Percentiles rank a stretch among this genome's conserved stretches.
Conservation (phyloP, 495 filamentous ascomycete genomes). For the Trichoderma reesei region DNA sequence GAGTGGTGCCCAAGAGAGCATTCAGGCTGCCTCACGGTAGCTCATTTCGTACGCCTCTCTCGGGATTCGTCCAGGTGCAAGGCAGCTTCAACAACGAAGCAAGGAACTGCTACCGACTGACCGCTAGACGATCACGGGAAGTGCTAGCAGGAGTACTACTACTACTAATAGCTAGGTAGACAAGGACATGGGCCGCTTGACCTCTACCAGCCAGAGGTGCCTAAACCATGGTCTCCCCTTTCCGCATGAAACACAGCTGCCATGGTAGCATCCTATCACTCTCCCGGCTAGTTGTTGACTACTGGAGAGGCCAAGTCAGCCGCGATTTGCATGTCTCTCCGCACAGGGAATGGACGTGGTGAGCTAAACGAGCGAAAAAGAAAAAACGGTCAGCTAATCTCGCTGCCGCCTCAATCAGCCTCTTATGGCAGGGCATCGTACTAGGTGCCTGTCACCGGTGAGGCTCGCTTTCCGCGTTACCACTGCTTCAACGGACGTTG, state of each 20-base stretch:
- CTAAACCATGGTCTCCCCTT: background rate
- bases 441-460: background rate
- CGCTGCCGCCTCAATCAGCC: conserved; percentile 3
- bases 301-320: background rate
- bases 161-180: no score
- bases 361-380: background rate
- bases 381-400: conserved; percentile 8
- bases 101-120: background rate
- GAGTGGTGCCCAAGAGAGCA: no score
- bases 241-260: background rate
- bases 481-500: background rate
- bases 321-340: background rate
- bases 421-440: background rate
- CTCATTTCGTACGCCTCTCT: no score
- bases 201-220: background rate
- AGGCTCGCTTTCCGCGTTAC: background rate
- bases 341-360: no score
- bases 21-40: no score
- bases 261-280: background rate
- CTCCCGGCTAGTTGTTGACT: background rate
- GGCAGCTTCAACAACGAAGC: background rate
- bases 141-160: background rate
- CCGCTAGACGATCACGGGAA: conserved; percentile 5
- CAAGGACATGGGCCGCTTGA: background rate
- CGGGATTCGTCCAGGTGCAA: background rate